phyloP scores from a whole-genome alignment of 345 rosid species.

The Brassica juncea region DNA sequence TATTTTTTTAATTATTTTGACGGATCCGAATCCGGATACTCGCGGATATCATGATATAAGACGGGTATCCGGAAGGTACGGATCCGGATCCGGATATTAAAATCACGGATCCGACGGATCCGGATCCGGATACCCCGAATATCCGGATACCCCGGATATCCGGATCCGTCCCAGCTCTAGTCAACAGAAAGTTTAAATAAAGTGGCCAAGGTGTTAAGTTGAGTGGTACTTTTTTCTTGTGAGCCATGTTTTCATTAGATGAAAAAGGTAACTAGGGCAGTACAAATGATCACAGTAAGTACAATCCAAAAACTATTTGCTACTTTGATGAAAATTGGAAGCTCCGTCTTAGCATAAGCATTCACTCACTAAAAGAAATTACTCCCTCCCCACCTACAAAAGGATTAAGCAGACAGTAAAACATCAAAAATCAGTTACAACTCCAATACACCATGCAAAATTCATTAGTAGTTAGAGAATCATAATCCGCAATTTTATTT shows the following conservation, averaged over 20 bases:
- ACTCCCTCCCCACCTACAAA: neutral
- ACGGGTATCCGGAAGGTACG: too few species aligned
- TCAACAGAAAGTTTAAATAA: neutral
- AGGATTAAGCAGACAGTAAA: too few species aligned
- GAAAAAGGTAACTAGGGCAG: neutral
- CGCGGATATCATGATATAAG: too few species aligned
- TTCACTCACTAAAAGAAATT: too few species aligned
- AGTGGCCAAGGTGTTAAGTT: neutral
- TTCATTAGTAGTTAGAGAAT: neutral
- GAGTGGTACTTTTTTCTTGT: neutral
- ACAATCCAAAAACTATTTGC: neutral
- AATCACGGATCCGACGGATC: too few species aligned
- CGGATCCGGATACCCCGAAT: too few species aligned
- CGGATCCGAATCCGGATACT: too few species aligned
- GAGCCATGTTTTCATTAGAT: neutral
- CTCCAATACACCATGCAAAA: neutral
- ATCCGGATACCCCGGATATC: too few species aligned
- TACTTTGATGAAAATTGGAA: neutral
- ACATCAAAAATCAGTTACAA: neutral
- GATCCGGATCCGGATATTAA: too few species aligned
- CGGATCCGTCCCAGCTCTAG: too few species aligned
- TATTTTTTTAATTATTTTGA: too few species aligned
- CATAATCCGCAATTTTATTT: too few species aligned
- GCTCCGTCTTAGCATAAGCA: neutral
- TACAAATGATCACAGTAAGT: neutral